phyloP scores from a whole-genome alignment of 106 monocot genomes.

The Iris macrosiphon region DNA sequence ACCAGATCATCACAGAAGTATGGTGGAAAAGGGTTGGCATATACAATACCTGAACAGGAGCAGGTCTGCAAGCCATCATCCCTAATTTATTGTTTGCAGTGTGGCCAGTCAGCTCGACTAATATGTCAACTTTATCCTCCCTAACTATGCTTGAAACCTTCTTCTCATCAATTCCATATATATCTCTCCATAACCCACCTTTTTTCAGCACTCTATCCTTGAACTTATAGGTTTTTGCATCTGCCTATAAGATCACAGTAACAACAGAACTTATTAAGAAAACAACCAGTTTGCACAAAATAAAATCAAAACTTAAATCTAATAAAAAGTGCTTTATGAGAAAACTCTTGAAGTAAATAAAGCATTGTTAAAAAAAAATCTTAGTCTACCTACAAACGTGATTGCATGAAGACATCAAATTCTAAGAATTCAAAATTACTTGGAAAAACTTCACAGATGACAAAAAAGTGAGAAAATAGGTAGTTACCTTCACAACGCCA shows the following conservation, averaged over 20 bases:
- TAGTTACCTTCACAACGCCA: slow-evolving; percentile 90
- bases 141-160: slow-evolving; percentile 83
- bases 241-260: slow-evolving; percentile 47
- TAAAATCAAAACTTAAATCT: background rate
- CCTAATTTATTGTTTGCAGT: slow-evolving; percentile 98
- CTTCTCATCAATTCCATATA: slow-evolving; percentile 97
- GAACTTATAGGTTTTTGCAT: slow-evolving; percentile 92
- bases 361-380: no score
- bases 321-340: background rate
- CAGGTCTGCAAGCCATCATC: slow-evolving; percentile 93
- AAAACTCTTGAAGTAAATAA: background rate
- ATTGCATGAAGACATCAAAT: no score
- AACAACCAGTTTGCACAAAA: no score
- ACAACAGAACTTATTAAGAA: background rate
- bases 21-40: no score
- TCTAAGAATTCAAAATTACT: no score
- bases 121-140: slow-evolving; percentile 92
- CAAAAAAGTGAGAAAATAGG: slow-evolving; percentile 1
- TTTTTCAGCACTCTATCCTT: slow-evolving; percentile 87
- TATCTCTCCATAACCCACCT: slow-evolving; percentile 95
- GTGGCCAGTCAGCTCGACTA: slow-evolving; percentile 97
- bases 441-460: background rate
- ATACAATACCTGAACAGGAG: slow-evolving; percentile 89
- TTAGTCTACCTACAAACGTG: no score
- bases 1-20: no score